Percentiles rank a stretch among this genome's conserved stretches.
Evolutionary conservation across 441 rosid genomes (phyloP).

Genomic region (Brassica hybrid): DNA sequence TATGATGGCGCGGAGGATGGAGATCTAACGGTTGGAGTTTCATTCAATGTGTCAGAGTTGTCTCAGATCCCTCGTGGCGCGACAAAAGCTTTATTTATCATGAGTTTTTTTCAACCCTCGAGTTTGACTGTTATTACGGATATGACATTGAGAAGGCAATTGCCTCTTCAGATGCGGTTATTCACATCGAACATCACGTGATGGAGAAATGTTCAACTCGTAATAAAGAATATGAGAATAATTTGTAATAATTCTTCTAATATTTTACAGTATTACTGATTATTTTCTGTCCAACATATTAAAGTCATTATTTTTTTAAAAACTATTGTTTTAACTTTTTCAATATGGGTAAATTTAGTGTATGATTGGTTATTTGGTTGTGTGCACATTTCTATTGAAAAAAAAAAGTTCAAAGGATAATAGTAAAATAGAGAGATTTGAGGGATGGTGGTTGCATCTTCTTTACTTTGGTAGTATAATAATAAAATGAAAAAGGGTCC

Average conservation of each 20-base stretch:
- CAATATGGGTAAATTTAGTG: slow-evolving; percentile 3
- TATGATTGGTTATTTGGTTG: slow-evolving; percentile 15
- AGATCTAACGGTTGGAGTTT: slow-evolving; percentile 41
- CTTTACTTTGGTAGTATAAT: neutral
- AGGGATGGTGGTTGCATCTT: slow-evolving; percentile 24
- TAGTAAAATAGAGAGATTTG: neutral
- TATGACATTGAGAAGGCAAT: slow-evolving; percentile 45
- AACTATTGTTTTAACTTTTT: neutral
- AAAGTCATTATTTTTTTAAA: neutral
- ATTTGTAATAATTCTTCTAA: neutral
- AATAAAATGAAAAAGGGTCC: neutral
- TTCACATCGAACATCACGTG: slow-evolving; percentile 51
- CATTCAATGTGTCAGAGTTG: slow-evolving; percentile 39
- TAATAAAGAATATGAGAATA: neutral
- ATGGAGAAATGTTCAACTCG: slow-evolving; percentile 44
- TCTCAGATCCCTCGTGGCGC: slow-evolving; percentile 60
- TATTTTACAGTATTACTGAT: neutral
- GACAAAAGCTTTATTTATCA: slow-evolving; percentile 48
- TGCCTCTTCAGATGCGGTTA: slow-evolving; percentile 45
- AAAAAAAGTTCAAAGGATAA: neutral
- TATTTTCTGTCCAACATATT: neutral
- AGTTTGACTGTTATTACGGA: slow-evolving; percentile 46
- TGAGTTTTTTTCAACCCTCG: slow-evolving; percentile 37
- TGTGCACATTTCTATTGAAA: neutral
- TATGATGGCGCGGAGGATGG: neutral